Conservation (phyloP, 345 rosid genomes). For the Citrus hindsii region DNA sequence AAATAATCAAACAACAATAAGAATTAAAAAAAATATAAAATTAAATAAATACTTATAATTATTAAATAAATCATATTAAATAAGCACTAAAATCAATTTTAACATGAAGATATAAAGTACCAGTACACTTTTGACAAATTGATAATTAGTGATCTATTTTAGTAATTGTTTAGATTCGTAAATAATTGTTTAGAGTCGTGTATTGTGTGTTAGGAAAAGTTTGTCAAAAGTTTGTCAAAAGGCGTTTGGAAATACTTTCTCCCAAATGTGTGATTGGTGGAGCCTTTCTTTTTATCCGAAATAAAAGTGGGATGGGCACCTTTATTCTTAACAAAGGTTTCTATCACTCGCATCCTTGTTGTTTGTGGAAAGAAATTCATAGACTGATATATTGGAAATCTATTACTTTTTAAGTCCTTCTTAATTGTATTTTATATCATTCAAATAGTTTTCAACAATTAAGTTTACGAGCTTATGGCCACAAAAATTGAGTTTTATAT, state of each 20-base stretch:
- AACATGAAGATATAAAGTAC: background rate
- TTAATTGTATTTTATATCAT: background rate
- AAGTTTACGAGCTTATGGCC: too few species aligned
- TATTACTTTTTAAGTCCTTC: background rate
- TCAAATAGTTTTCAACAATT: too few species aligned
- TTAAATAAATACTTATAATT: too few species aligned
- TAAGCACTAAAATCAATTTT: too few species aligned
- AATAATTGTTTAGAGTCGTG: background rate
- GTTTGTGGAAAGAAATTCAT: too few species aligned
- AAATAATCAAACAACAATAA: too few species aligned
- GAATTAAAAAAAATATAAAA: too few species aligned
- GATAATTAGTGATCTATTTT: too few species aligned
- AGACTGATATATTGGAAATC: background rate
- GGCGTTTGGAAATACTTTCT: background rate
- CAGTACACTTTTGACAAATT: background rate
- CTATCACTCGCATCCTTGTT: background rate
- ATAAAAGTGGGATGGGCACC: background rate
- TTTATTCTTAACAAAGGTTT: background rate
- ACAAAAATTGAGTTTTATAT: too few species aligned
- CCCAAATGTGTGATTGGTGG: background rate
- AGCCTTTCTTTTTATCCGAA: background rate
- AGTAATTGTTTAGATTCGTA: background rate
- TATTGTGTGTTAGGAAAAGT: background rate
- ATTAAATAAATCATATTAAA: too few species aligned
- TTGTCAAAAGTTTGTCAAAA: background rate